Conservation (phyloP, 805 yeast species). For the Kurtzmaniella fragi region DNA sequence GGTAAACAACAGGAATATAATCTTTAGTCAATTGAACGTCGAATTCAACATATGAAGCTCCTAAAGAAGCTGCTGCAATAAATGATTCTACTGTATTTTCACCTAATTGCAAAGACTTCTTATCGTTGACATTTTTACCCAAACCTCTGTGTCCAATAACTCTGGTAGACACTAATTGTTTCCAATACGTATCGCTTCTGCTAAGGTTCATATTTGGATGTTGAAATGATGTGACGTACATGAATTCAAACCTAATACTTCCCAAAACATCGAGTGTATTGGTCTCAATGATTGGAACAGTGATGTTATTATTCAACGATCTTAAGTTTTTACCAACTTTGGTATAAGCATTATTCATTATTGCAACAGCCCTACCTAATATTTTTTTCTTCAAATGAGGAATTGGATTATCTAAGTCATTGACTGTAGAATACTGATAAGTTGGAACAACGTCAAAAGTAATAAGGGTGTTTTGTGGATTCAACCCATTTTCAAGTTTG, state of each 20-base stretch:
- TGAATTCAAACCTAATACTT: constrained; percentile 65
- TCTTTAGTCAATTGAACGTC: constrained; percentile 95
- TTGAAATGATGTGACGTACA: constrained; percentile 65
- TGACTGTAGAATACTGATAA: constrained; percentile 46
- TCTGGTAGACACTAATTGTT: constrained; percentile 77
- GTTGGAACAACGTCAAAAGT: constrained; percentile 90
- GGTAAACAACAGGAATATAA: constrained; percentile 86
- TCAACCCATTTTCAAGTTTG: constrained; percentile 43
- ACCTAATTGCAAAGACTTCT: constrained; percentile 82
- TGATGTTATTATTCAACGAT: constrained; percentile 59
- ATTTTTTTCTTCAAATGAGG: constrained; percentile 13
- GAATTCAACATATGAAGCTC: constrained; percentile 95
- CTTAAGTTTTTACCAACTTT: constrained; percentile 64
- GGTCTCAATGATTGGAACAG: constrained; percentile 73
- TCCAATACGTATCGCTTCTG: constrained; percentile 84
- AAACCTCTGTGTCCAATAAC: constrained; percentile 96
- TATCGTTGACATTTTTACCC: constrained; percentile 74
- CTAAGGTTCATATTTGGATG: constrained; percentile 65
- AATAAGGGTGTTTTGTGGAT: constrained; percentile 50
- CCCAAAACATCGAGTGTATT: constrained; percentile 75
- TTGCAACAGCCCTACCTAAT: constrained; percentile 81
- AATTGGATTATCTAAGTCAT: constrained; percentile 6
- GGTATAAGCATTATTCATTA: constrained; percentile 56
- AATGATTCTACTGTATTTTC: constrained; percentile 94
- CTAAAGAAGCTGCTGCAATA: constrained; percentile 92